These are phyloP conservation scores for Cyberlindnera americana DNA, from an alignment of 805 yeast species.

Conservation along the genomic window DNA sequence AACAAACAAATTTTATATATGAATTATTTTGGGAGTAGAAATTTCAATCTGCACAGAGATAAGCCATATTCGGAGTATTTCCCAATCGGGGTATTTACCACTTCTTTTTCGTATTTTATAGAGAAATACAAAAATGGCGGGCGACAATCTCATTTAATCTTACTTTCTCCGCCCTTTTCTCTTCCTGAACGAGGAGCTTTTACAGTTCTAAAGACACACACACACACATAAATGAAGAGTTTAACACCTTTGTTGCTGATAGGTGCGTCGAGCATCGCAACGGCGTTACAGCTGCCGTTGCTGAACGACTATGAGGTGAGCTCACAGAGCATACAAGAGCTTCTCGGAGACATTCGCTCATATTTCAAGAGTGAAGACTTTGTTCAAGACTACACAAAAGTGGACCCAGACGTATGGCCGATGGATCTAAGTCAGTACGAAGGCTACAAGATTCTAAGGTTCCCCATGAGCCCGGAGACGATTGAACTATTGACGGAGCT, in stretches of 20 bases:
- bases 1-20: no score
- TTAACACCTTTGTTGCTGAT: background rate
- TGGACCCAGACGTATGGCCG: conserved; percentile 15
- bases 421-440: conserved; percentile 23
- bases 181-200: no score
- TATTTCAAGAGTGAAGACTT: background rate
- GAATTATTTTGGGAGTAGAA: no score
- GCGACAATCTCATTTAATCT: no score
- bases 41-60: no score
- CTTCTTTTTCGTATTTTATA: no score
- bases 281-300: conserved; percentile 12
- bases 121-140: no score
- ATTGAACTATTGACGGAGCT: conserved; percentile 6
- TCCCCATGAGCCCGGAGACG: conserved; percentile 6
- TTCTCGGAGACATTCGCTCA: conserved; percentile 5
- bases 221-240: background rate
- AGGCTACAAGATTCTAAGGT: conserved; percentile 18
- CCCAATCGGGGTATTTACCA: background rate
- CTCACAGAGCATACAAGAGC: conserved; percentile 2
- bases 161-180: no score
- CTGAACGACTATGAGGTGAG: conserved; percentile 5
- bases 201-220: background rate
- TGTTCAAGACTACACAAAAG: conserved; percentile 1
- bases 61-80: no score
- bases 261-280: background rate